A percentile compares a stretch with the other conserved stretches of the same genome.
These are phyloP conservation scores for Dryas octopetala DNA, from an alignment of 306 rosid genomes.

Conservation along the genomic window DNA sequence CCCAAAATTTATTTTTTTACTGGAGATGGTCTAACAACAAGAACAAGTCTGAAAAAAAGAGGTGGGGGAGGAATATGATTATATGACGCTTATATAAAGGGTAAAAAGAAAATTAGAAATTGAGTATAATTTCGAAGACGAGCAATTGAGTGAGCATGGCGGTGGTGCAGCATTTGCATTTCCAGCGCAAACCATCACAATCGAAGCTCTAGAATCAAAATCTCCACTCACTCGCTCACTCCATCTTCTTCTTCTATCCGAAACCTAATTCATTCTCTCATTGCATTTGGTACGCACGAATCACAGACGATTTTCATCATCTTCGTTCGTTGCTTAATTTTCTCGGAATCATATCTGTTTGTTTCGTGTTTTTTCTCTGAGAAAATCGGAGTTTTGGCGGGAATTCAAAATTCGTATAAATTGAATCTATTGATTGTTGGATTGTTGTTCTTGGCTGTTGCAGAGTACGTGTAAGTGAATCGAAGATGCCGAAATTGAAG, in stretches of 20 bases:
- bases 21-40: too few relatives aligned
- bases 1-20: too few relatives aligned
- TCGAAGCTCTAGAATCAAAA: neutral
- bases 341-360: neutral
- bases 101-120: too few relatives aligned
- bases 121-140: neutral
- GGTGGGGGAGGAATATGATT: too few relatives aligned
- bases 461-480: neutral
- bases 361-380: neutral
- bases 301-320: neutral
- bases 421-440: neutral
- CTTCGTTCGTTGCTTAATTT: neutral
- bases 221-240: neutral
- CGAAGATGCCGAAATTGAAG: constrained; percentile 22
- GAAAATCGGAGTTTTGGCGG: constrained; percentile 11
- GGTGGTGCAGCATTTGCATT: neutral
- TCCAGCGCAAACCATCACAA: neutral
- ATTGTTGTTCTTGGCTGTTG: too few relatives aligned
- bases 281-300: constrained; percentile 7
- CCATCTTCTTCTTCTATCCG: neutral
- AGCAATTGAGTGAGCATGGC: neutral
- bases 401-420: neutral
- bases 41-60: too few relatives aligned
- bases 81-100: too few relatives aligned
- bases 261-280: neutral